Evolutionary conservation across 140 eudicot species (phyloP), one percentile per base, ranked within the genome.

Genomic region (Stevia rebaudiana): DNA sequence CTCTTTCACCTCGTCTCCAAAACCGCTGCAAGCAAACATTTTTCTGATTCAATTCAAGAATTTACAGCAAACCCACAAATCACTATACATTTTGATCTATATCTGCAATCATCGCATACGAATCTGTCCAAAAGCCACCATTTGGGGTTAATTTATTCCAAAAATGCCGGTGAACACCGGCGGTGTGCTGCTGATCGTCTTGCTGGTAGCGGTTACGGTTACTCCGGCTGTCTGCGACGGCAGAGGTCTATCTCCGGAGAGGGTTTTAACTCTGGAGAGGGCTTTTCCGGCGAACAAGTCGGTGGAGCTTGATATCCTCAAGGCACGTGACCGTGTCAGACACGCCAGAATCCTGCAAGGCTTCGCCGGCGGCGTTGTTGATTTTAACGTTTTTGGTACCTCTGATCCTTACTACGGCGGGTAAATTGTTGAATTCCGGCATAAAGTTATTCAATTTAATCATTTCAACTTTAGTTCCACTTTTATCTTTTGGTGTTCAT

Each of bases 401-500:
- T 76, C 85, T 15, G 90, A 86, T 76, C 87, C 87, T 51, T 83
- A 75, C 63, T 72, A 69, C 36, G 79, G 75, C 63, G 95, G 95
- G 95, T 86, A 83, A 72, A 41, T 52, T 3, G 5, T 56, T 24
- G 12, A 68, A 57, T 24, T 47, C n/a, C 3, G 23, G 2, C n/a
- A 13, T 5, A 15, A 28, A 10, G 21, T 13, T 62, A 8, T 65
- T 50, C 9, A 3, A 18, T 8, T 46, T 63, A 10, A 41, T 65
- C 13, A 3, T 41, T 22, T 55, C 65, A 37, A 30, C 52, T 41
- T 70, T 62, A 1, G 11, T 17, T 65, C 9, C 48, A 13, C 41
- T 52, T 67, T 52, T 22, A 10, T 37, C 18, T 36, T 31, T 65
- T 49, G 33, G 52, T 30, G 53, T 39, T 52, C 12, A 17, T 52